A percentile compares a stretch with the other conserved stretches of the same genome.
Conservation (phyloP, 257 asterid genomes). For the Nicotiana attenuata region DNA sequence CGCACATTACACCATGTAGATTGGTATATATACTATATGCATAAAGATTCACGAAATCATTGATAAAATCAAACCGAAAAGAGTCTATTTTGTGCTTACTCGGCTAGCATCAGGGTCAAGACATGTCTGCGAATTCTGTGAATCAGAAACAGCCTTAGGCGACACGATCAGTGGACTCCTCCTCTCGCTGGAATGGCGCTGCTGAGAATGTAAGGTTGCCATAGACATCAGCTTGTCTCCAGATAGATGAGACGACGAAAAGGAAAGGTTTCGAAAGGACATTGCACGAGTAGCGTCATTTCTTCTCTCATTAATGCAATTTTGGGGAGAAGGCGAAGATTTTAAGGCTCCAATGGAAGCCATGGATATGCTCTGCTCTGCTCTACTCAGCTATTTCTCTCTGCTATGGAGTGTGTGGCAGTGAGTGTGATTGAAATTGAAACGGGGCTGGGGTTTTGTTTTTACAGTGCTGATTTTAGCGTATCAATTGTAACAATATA, state of each 20-base stretch:
- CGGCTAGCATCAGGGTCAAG: conserved; percentile 92
- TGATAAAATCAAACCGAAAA: not conserved
- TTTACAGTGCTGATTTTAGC: not conserved
- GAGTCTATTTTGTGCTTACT: conserved; percentile 29
- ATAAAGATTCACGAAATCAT: not conserved
- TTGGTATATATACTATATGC: not conserved
- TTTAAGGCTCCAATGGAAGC: conserved; percentile 20
- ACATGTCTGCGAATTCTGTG: conserved; percentile 87
- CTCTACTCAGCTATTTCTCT: not conserved
- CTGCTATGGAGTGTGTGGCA: conserved; percentile 9
- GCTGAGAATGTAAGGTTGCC: conserved; percentile 11
- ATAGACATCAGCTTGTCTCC: conserved; percentile 30
- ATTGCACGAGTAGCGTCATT: conserved; percentile 25
- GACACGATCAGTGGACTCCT: conserved; percentile 49
- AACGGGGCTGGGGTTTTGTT: not conserved
- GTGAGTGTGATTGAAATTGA: not conserved
- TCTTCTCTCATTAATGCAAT: not conserved
- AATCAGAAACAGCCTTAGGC: conserved; percentile 89
- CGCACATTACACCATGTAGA: not conserved
- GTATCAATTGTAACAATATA: not conserved
- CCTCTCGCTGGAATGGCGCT: conserved; percentile 19
- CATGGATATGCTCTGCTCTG: not conserved
- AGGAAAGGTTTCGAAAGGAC: conserved; percentile 45
- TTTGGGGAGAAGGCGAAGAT: conserved; percentile 1
- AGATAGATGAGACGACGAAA: conserved; percentile 40